Evolutionary conservation across 257 asterid genomes (phyloP).

Genomic region (Solanum rostratum): DNA sequence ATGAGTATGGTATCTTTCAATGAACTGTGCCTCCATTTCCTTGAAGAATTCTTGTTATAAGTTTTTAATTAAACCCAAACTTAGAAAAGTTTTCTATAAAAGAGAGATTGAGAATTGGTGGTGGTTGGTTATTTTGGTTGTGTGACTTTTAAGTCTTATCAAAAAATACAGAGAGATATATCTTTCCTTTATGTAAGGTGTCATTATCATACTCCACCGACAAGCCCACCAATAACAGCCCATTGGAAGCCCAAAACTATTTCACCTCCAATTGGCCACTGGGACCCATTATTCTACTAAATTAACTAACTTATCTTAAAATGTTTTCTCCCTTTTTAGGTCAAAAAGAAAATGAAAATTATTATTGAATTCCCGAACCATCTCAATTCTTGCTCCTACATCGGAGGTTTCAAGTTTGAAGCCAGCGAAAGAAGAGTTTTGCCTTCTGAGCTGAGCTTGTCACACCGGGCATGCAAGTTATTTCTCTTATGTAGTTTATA

Average conservation of each 20-base stretch:
- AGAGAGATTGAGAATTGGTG: background rate
- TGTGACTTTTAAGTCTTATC: background rate
- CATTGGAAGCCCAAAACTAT: background rate
- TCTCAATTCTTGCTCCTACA: too few species aligned
- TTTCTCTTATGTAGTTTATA: too few species aligned
- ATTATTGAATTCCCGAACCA: background rate
- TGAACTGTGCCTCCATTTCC: constrained; percentile 48
- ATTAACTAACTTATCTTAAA: background rate
- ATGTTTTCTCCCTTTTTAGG: background rate
- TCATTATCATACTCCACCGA: background rate
- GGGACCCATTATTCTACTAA: background rate
- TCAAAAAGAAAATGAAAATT: background rate
- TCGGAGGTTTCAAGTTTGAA: too few species aligned
- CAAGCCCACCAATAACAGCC: background rate
- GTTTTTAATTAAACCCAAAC: background rate
- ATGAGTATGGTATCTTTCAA: constrained; percentile 35
- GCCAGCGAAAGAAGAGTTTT: too few species aligned
- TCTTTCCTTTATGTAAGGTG: background rate
- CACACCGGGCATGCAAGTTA: too few species aligned
- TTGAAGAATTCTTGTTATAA: background rate
- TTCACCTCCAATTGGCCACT: background rate
- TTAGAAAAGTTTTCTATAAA: background rate
- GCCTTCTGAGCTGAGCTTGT: too few species aligned
- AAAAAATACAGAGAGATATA: background rate
- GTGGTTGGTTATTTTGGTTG: background rate